phyloP scores from a whole-genome alignment of 179 eudicot species.

The Nepenthes alata region DNA sequence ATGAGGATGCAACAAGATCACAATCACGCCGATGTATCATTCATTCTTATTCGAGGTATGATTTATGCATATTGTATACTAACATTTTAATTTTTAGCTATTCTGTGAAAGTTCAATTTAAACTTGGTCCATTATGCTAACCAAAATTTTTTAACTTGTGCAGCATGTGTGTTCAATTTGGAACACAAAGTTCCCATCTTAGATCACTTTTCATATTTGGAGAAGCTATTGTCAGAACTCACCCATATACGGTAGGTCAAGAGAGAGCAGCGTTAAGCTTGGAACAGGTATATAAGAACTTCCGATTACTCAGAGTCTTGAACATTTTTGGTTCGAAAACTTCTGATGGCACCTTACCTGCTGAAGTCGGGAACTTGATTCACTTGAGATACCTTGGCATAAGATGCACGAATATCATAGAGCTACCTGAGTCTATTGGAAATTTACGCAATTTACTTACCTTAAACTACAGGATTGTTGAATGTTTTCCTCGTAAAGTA shows the following conservation, averaged over 20 bases:
- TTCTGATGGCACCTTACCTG: constrained; percentile 6
- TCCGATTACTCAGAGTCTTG: constrained; percentile 18
- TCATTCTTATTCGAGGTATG: too few species aligned
- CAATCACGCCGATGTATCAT: too few species aligned
- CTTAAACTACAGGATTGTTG: constrained; percentile 23
- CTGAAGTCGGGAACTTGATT: constrained; percentile 16
- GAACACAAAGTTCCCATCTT: constrained; percentile 11
- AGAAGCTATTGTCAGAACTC: constrained; percentile 2
- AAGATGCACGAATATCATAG: constrained; percentile 9
- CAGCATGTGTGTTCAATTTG: constrained; percentile 6
- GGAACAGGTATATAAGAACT: constrained; percentile 1
- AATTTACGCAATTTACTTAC: constrained; percentile 21
- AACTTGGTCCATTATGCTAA: neutral
- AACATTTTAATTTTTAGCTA: too few species aligned
- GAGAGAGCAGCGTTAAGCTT: constrained; percentile 6
- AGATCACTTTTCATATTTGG: constrained; percentile 20
- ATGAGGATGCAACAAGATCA: too few species aligned
- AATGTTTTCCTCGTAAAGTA: neutral
- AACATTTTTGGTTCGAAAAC: constrained; percentile 14
- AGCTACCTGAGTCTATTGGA: constrained; percentile 23
- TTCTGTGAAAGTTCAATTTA: too few species aligned
- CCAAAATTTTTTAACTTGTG: neutral
- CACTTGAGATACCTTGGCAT: constrained; percentile 28
- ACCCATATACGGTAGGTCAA: constrained; percentile 11
- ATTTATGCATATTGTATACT: too few species aligned